Percentiles rank a stretch among this genome's conserved stretches.
Evolutionary conservation across 2,329 filamentous ascomycete species (phyloP).

Genomic region (Trichoderma sp.): DNA sequence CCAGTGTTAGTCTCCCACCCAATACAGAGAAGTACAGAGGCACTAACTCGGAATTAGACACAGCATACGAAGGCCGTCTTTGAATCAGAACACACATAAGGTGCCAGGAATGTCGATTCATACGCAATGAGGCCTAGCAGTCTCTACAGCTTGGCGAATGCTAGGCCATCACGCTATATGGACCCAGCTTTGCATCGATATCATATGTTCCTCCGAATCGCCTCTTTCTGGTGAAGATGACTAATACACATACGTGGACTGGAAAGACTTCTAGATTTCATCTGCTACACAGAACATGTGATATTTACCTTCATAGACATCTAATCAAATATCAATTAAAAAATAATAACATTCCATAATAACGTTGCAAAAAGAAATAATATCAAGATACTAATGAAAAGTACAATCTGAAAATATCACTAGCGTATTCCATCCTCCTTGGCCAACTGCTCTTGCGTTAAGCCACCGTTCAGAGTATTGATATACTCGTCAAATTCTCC

Average conservation of each 20-base stretch:
- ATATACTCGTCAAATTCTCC: background rate
- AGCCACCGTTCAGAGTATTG: background rate
- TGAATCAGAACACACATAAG: background rate
- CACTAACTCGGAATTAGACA: background rate
- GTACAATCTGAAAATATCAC: background rate
- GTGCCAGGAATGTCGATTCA: background rate
- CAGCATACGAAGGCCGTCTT: background rate
- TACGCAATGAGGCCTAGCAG: background rate
- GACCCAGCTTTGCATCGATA: conserved; percentile 9
- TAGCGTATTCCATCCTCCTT: background rate
- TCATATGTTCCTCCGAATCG: background rate
- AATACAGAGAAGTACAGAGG: background rate
- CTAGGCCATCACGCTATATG: background rate
- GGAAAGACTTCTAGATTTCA: background rate
- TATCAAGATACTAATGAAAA: background rate
- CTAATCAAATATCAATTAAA: background rate
- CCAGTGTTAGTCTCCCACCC: background rate
- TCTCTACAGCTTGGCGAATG: background rate
- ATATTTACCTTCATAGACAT: background rate
- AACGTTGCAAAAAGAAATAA: background rate
- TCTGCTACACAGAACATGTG: background rate
- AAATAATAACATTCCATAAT: background rate
- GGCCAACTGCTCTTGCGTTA: background rate
- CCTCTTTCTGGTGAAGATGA: background rate
- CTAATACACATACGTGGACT: background rate